Evolutionary conservation across 2,329 filamentous ascomycete genomes (phyloP).

Genomic region (Teratosphaeria pseudoeucalypti): DNA sequence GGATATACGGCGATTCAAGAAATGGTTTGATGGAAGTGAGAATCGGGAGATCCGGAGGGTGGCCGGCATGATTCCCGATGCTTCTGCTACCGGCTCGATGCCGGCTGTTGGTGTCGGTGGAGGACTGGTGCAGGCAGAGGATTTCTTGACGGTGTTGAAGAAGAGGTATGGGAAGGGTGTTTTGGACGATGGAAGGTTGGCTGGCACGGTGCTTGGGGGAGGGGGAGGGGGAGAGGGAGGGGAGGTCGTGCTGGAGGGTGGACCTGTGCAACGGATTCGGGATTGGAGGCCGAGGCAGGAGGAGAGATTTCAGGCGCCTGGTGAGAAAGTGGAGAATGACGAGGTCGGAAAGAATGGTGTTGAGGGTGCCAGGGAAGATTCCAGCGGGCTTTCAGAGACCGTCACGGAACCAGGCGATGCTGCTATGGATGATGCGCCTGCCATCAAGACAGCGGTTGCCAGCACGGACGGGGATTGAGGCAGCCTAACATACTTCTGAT

Average conservation of each 20-base stretch:
- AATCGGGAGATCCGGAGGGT: constrained; percentile 75
- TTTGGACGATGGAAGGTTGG: constrained; percentile 76
- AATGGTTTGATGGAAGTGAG: constrained; percentile 64
- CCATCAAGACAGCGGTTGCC: background rate
- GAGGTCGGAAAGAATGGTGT: background rate
- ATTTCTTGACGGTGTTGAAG: constrained; percentile 54
- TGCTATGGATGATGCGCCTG: constrained; percentile 1
- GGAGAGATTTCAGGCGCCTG: background rate
- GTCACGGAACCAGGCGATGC: constrained; percentile 3
- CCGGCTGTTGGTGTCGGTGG: constrained; percentile 32
- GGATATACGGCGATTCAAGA: constrained; percentile 61
- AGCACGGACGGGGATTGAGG: background rate
- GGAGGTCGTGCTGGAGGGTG: constrained; percentile 69
- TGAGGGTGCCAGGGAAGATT: background rate
- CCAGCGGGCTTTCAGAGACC: background rate
- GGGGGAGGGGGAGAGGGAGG: constrained; percentile 56
- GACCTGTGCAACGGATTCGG: constrained; percentile 53
- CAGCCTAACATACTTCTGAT: background rate
- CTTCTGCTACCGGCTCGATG: constrained; percentile 39
- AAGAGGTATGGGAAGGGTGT: constrained; percentile 71
- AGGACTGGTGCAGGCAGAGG: constrained; percentile 32
- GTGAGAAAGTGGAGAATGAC: background rate
- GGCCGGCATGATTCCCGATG: constrained; percentile 50
- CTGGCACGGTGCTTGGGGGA: constrained; percentile 72
- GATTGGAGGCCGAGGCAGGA: constrained; percentile 45